These are phyloP conservation scores for Xylaria sp. DNA, from an alignment of 2,329 filamentous ascomycete genomes.

Conservation along the genomic window DNA sequence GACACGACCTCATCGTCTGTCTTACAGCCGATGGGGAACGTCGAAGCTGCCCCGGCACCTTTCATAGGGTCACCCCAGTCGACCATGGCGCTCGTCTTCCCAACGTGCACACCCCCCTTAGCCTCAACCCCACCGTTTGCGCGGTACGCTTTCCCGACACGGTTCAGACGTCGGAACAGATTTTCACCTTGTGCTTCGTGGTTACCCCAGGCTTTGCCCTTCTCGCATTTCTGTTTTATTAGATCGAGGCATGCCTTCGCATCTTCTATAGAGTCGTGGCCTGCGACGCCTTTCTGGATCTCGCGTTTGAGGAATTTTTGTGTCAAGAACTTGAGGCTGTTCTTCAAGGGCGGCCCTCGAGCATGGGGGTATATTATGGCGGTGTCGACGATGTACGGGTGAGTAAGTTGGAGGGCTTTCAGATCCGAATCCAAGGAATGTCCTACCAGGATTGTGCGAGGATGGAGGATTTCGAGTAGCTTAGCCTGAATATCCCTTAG, in stretches of 20 bases:
- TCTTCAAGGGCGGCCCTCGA: slow-evolving; percentile 85
- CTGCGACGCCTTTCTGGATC: slow-evolving; percentile 77
- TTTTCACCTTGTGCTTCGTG: slow-evolving; percentile 80
- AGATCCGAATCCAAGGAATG: slow-evolving; percentile 85
- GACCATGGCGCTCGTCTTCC: slow-evolving; percentile 73
- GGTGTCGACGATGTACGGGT: slow-evolving; percentile 94
- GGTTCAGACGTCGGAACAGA: slow-evolving; percentile 80
- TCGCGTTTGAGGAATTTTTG: slow-evolving; percentile 84
- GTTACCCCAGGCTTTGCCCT: slow-evolving; percentile 83
- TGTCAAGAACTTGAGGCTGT: slow-evolving; percentile 84
- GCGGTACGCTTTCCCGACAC: slow-evolving; percentile 64
- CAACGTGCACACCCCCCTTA: slow-evolving; percentile 55
- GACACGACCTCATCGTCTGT: slow-evolving; percentile 62
- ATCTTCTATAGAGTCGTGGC: slow-evolving; percentile 93
- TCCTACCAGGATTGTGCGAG: slow-evolving; percentile 74
- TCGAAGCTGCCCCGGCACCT: slow-evolving; percentile 59
- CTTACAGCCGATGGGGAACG: slow-evolving; percentile 58
- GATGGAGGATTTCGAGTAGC: slow-evolving; percentile 72
- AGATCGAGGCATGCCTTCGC: slow-evolving; percentile 89
- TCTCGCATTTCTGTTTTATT: slow-evolving; percentile 94
- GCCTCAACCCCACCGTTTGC: slow-evolving; percentile 61
- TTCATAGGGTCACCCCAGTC: slow-evolving; percentile 84
- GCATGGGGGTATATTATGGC: slow-evolving; percentile 88
- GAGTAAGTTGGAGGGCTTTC: slow-evolving; percentile 80
- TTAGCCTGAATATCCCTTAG: slow-evolving; percentile 80